phyloP scores from a whole-genome alignment of 2,329 filamentous ascomycete species.

The Hypomyces perniciosus region DNA sequence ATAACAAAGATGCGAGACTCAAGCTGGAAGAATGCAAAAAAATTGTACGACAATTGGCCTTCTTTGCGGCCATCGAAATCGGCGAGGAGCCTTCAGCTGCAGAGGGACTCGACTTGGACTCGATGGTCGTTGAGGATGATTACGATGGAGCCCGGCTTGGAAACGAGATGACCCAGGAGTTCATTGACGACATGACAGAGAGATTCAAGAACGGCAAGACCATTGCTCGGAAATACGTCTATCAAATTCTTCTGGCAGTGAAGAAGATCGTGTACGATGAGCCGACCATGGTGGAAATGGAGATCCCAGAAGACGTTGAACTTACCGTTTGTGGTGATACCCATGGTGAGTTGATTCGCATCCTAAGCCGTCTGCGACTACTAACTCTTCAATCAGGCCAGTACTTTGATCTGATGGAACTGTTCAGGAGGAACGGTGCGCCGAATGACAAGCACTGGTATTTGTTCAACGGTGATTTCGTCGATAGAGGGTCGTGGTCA shows the following conservation, averaged over 20 bases:
- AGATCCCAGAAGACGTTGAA: conserved; percentile 68
- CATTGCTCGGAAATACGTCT: conserved; percentile 93
- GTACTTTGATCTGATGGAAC: conserved; percentile 94
- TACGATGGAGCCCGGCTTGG: conserved; percentile 82
- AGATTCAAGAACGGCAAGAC: conserved; percentile 95
- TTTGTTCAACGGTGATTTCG: conserved; percentile 98
- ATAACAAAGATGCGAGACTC: conserved; percentile 83
- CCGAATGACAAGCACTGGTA: conserved; percentile 86
- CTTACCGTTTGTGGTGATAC: conserved; percentile 97
- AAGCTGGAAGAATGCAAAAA: conserved; percentile 93
- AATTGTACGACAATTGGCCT: conserved; percentile 84
- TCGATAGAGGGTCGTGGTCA: conserved; percentile 96
- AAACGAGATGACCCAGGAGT: conserved; percentile 88
- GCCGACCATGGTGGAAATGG: conserved; percentile 92
- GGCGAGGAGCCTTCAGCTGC: conserved; percentile 88
- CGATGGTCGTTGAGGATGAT: conserved; percentile 71
- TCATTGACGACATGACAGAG: conserved; percentile 95
- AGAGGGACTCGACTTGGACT: conserved; percentile 81
- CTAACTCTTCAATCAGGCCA: conserved; percentile 55
- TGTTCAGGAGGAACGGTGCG: conserved; percentile 85
- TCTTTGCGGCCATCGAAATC: conserved; percentile 91
- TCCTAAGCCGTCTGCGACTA: neutral
- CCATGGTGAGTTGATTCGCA: conserved; percentile 57
- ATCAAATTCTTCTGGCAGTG: conserved; percentile 87
- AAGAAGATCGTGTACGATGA: conserved; percentile 88